Percentiles rank a stretch among this genome's conserved stretches.
Conservation (phyloP, 2,329 filamentous ascomycete species). For the Elsinoe ampelina region DNA sequence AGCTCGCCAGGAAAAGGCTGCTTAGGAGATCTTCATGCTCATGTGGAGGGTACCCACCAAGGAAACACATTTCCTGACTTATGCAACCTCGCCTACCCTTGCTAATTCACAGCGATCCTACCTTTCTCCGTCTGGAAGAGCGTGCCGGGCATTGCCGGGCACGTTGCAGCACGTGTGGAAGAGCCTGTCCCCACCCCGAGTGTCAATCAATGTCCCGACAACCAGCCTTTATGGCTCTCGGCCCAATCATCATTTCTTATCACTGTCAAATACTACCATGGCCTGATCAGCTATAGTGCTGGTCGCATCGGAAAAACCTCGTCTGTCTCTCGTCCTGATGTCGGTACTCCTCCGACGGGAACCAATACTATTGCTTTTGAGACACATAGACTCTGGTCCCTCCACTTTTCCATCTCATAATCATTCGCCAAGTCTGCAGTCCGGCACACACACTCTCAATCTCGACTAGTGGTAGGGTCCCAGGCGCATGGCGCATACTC, state of each 20-base stretch:
- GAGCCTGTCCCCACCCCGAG: neutral
- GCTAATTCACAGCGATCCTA: neutral
- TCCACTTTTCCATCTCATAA: neutral
- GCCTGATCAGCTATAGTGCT: constrained; percentile 4
- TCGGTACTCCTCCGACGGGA: neutral
- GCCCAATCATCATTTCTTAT: neutral
- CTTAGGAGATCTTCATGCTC: neutral
- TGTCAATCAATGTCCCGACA: constrained; percentile 1
- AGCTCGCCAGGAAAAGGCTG: neutral
- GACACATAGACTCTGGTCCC: neutral
- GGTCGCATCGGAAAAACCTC: constrained; percentile 4
- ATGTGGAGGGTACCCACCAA: neutral
- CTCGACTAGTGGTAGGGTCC: constrained; percentile 44
- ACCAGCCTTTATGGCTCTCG: neutral
- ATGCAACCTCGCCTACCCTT: neutral
- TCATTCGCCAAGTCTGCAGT: neutral
- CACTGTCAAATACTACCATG: neutral
- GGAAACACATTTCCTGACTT: neutral
- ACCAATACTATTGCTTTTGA: neutral
- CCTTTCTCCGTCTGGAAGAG: neutral
- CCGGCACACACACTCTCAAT: constrained; percentile 21
- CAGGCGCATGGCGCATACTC: constrained; percentile 50
- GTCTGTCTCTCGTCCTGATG: constrained; percentile 1
- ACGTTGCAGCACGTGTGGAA: constrained; percentile 10
- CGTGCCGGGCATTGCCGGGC: constrained; percentile 1